Evolutionary conservation across 495 filamentous ascomycete genomes (phyloP), one percentile per base, ranked within the genome.

Genomic region (Aspergillus campestris): DNA sequence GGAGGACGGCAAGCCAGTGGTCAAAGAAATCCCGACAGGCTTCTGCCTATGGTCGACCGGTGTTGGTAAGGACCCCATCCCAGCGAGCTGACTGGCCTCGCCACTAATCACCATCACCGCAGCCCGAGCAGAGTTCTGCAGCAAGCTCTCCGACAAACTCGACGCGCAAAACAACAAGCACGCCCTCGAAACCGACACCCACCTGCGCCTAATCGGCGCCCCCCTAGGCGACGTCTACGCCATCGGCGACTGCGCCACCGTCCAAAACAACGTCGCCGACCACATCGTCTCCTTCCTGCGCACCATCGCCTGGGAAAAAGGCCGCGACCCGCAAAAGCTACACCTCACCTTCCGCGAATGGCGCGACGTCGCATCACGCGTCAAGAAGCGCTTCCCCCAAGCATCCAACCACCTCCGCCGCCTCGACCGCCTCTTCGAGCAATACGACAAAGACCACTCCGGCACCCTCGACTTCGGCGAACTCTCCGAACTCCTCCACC

Each of bases 31-130:
- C 3, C 94, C 94, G 0, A 94, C 87, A 73, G 91, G 86, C 38
- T 95, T 99, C 67, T 97, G 92, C 56, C 73, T 99, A 6, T 99
- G 94, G 94, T 97, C 92, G 0, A 99, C 94, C 1, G 94, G 94
- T 45, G 91, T 99, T 34, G 60, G 72, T 75, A 59, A 57, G 71
- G 65, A 31, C 14, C 33, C 47, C 18, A 24, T n/a, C 13, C 10
- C 8, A 6, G 12, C 13, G 10, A 40, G 8, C 30, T 14, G 27
- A 12, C 33, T 10, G 28, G 6, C 6, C 18, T 5, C 5, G 14
- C 33, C 4, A 8, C 9, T 28, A 7, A 42, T 34, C 18, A 24
- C 46, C 9, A 55, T 38, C 31, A 35, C n/a, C 27, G n/a, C 34
- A 73, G 83, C 89, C 0, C 92, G 94, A 61, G 83, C 85, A 12